Evolutionary conservation across 2,329 filamentous ascomycete genomes (phyloP), one percentile per base, ranked within the genome.

Genomic region (Fusarium sacchari): DNA sequence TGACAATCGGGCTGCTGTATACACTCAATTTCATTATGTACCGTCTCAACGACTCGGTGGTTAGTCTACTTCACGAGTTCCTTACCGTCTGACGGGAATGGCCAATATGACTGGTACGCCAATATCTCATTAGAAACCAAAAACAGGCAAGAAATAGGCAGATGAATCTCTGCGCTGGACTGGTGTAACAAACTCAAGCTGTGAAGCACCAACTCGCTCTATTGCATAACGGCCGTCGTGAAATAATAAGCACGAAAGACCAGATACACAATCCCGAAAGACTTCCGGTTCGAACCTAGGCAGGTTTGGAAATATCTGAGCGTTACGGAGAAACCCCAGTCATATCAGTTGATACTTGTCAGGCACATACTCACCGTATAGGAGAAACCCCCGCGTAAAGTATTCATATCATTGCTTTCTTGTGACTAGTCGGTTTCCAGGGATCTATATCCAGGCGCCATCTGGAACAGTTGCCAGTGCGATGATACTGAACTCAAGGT

Each of bases 401-500:
- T 11, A 55, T 37, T 20, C 6, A 24, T 17, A 9, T 15, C 18
- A 42, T 36, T 20, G 28, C n/a, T 46, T 14, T 32, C 20, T 11
- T 30, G 32, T 18, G 20, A 22, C 9, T 14, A 34, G 37, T 14
- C 12, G 20, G 24, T n/a, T 8, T 32, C 9, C 24, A 43, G 18
- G 28, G 7, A 26, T 18, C 7, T 18, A 13, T 9, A 22, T 24
- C 30, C 73, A 74, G 13, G 65, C 72, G 73, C 6, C 71, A 14
- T 64, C 36, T 26, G 71, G 63, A 12, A 65, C 36, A 44, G 71
- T 73, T 43, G 82, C 79, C 73, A 84, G 60, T 14, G 82, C 82
- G 10, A 83, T 80, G 60, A 84, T 80, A 68, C 82, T 83, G 70
- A 84, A 84, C 61, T 84, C 81, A 10, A 81, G 56, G 36, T 82